Conservation (phyloP, 768 basidiomycete species). For the Boletellus sp. region DNA sequence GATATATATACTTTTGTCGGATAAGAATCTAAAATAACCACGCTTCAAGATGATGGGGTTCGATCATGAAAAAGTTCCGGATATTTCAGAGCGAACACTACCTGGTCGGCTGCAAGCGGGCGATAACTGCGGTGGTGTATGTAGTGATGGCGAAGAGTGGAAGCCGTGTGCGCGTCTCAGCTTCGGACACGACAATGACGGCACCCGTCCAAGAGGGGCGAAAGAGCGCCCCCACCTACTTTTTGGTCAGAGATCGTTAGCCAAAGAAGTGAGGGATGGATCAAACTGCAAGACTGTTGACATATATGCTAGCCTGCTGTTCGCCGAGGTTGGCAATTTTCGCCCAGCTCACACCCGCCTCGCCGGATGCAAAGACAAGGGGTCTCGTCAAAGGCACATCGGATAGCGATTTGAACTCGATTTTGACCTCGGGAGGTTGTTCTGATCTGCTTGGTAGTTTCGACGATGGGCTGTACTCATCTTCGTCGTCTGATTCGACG, state of each 20-base stretch:
- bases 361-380: slow-evolving; percentile 46
- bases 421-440: slow-evolving; percentile 17
- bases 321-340: slow-evolving; percentile 49
- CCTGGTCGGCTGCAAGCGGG: slow-evolving; percentile 45
- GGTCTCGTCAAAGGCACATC: slow-evolving; percentile 20
- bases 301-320: slow-evolving; percentile 43
- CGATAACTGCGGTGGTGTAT: slow-evolving; percentile 44
- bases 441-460: not conserved
- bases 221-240: slow-evolving; percentile 51
- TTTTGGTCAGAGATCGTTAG: not conserved
- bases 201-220: slow-evolving; percentile 45
- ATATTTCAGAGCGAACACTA: slow-evolving; percentile 18
- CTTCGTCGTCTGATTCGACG: slow-evolving; percentile 68
- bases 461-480: slow-evolving; percentile 49
- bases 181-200: slow-evolving; percentile 52
- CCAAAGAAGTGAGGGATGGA: not conserved
- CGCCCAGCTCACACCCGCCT: slow-evolving; percentile 49
- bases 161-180: slow-evolving; percentile 36
- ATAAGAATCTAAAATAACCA: slow-evolving; percentile 53
- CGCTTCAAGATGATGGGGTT: slow-evolving; percentile 29
- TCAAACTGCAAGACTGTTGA: slow-evolving; percentile 46
- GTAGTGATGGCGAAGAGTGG: slow-evolving; percentile 49
- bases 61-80: not conserved
- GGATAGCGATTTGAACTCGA: slow-evolving; percentile 40
- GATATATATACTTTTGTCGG: slow-evolving; percentile 47